Base-by-base conservation (phyloP, 169 alveolate species). In the Toxoplasma gondii region DNA sequence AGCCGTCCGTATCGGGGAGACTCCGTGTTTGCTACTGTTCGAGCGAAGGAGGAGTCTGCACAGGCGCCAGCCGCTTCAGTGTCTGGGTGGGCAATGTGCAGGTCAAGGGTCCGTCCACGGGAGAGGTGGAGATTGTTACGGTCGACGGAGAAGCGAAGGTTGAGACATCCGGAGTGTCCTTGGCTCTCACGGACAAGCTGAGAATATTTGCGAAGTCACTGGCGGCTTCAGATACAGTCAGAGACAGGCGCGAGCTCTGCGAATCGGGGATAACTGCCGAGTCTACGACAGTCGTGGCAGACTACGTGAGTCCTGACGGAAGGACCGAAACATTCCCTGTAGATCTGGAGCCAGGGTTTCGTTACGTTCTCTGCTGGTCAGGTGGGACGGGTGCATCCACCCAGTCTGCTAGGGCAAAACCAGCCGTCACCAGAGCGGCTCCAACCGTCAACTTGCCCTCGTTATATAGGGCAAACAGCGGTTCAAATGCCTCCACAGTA, bases 11-110 rank as follows among this genome's bases (percentile, higher is more conserved):
- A 29, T 36, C 74, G 24, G 93, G 93, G 29, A 22, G 10, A 43
- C 70, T 93, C 88, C 64, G 84, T 38, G 90, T 93, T 31, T 93
- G 95, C 95, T 93, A 93, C 84, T 93, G 95, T 64, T 82, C 95
- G 34, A 58, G 93, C 82, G 67, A 53, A 38, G 93, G 34, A 2
- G 82, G 58, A 0, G 90, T 80, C 24, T 93, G 95, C 95, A 83
- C 49, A 0, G 39, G 45, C 38, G 29, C 88, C 22, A 74, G 91
- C 34, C 67, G 95, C 91, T 44, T 86, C 81, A 67, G 44, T 38
- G 91, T 74, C 41, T 84, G 90, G 74, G 93, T 91, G 24, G 95
- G 95, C 7, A 22, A 22, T 64, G 69, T 93, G 4, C 74, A 67
- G 81, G 70, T 88, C 12, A 88, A 64, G n/a, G 95, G 95, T 9